These are phyloP conservation scores for Trichothecium roseum DNA, from an alignment of 2,329 filamentous ascomycete genomes.

Conservation along the genomic window DNA sequence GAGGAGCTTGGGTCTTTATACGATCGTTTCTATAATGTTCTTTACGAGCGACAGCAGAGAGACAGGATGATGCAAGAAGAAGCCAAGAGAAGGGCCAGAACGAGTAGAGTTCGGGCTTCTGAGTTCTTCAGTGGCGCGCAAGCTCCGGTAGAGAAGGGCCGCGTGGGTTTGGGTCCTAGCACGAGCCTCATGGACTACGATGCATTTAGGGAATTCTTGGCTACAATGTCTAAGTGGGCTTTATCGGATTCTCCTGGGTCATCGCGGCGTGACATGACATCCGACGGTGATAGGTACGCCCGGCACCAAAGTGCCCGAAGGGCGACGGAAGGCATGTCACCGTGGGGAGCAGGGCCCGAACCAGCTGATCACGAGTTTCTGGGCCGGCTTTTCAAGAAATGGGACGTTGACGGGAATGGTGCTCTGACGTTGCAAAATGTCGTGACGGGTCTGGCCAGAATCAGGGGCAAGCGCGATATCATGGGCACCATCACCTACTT, in stretches of 20 bases:
- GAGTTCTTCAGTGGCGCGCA: slow-evolving; percentile 26
- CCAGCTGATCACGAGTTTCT: slow-evolving; percentile 95
- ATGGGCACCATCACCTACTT: slow-evolving; percentile 98
- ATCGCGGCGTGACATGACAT: slow-evolving; percentile 33
- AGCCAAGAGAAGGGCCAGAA: slow-evolving; percentile 53
- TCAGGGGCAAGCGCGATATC: slow-evolving; percentile 90
- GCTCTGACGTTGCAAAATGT: slow-evolving; percentile 82
- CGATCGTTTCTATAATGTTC: slow-evolving; percentile 82
- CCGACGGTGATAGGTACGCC: slow-evolving; percentile 44
- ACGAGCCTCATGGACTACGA: slow-evolving; percentile 96
- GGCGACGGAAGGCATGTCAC: slow-evolving; percentile 30
- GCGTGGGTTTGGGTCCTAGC: slow-evolving; percentile 80
- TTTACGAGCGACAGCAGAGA: slow-evolving; percentile 87
- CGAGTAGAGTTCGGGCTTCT: slow-evolving; percentile 32
- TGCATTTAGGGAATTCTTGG: slow-evolving; percentile 87
- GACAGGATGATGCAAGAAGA: slow-evolving; percentile 70
- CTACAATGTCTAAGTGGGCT: slow-evolving; percentile 85
- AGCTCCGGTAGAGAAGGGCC: slow-evolving; percentile 64
- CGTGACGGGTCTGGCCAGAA: slow-evolving; percentile 77
- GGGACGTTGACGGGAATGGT: slow-evolving; percentile 72
- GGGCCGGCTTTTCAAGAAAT: slow-evolving; percentile 73
- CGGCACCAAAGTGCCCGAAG: slow-evolving; percentile 50
- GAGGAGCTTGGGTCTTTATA: slow-evolving; percentile 87
- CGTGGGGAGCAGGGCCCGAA: slow-evolving; percentile 47
- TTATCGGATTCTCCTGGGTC: slow-evolving; percentile 72